These are phyloP conservation scores for Vigna reflexopilosa DNA, from an alignment of 306 rosid species.

Conservation along the genomic window DNA sequence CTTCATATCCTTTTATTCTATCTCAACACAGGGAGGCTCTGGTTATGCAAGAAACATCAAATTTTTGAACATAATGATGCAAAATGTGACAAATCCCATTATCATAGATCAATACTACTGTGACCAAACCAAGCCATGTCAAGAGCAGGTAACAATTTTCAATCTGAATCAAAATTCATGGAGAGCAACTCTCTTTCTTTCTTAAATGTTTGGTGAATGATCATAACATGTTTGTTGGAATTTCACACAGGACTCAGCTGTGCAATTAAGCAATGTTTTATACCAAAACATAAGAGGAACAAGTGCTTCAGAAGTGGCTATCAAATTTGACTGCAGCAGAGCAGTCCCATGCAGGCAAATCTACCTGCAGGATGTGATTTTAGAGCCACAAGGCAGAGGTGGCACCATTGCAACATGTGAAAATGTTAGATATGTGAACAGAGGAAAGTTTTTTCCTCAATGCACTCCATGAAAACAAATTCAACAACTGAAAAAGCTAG, in stretches of 20 bases:
- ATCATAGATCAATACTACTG: slow-evolving; percentile 89
- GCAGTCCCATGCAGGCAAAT: slow-evolving; percentile 60
- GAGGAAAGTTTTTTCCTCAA: slow-evolving; percentile 66
- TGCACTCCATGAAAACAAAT: slow-evolving; percentile 49
- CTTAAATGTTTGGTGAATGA: background rate
- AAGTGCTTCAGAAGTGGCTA: slow-evolving; percentile 75
- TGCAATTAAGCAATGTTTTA: slow-evolving; percentile 65
- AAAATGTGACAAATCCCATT: slow-evolving; percentile 79
- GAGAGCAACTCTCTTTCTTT: background rate
- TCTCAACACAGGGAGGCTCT: slow-evolving; percentile 66
- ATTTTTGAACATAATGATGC: slow-evolving; percentile 66
- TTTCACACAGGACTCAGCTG: slow-evolving; percentile 59
- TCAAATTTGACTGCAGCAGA: slow-evolving; percentile 72
- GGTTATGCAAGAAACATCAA: slow-evolving; percentile 76
- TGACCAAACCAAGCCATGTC: slow-evolving; percentile 63
- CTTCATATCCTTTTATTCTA: slow-evolving; percentile 26
- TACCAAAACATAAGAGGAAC: slow-evolving; percentile 79
- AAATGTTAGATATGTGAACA: slow-evolving; percentile 52
- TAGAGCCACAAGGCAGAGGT: slow-evolving; percentile 46
- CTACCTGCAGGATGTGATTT: slow-evolving; percentile 55
- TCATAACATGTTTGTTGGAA: background rate
- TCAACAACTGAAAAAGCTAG: background rate
- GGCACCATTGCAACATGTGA: slow-evolving; percentile 63
- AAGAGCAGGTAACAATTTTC: slow-evolving; percentile 56
- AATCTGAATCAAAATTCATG: background rate